Evolutionary conservation across 768 basidiomycete genomes (phyloP), one percentile per base, ranked within the genome.

Genomic region (Naganishia kalamii): DNA sequence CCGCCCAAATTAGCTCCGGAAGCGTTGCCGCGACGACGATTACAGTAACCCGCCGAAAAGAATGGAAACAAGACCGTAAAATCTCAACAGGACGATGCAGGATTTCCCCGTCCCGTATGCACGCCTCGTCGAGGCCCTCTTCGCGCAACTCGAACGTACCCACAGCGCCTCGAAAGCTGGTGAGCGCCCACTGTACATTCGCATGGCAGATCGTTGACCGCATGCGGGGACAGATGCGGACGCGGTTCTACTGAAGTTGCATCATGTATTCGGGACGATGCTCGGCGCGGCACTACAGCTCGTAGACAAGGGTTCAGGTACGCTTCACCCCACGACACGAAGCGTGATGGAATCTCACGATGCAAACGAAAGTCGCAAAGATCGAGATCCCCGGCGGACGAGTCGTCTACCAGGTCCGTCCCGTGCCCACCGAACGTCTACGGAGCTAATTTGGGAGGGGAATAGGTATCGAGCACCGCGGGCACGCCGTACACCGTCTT

Each of bases 301-400:
- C 23, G 41, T 64, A 12, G 63, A 64, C 23, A 64, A 64, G 44
- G 63, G 63, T 17, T 40, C 49, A 43, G 63, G 63, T 64, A 35
- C 43, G 63, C n/a, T 46, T 11, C 11, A 3, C 37, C 29, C 25
- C 7, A 11, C 4, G 3, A 29, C 11, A 21, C 10, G 4, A 5
- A 25, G 44, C 43, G 25, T 23, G 44, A 19, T 11, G 19, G 19
- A 1, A 46, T 3, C 12, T 23, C n/a, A n/a, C n/a, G n/a, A n/a
- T n/a, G 52, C 19, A 33, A 12, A 40, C 35, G 30, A 7, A 13
- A 19, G 63, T 64, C 5, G 37, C 40, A 6, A 54, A 64, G 41
- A 54, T 64, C 25, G 32, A 33, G 25, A 30, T 64, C 25, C 63
- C 63, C 8, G 40, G 50, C 13, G 63, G 50, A 29, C 2, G 63